Conservation (phyloP, 345 rosid genomes). For the Eucalyptus regnans region DNA sequence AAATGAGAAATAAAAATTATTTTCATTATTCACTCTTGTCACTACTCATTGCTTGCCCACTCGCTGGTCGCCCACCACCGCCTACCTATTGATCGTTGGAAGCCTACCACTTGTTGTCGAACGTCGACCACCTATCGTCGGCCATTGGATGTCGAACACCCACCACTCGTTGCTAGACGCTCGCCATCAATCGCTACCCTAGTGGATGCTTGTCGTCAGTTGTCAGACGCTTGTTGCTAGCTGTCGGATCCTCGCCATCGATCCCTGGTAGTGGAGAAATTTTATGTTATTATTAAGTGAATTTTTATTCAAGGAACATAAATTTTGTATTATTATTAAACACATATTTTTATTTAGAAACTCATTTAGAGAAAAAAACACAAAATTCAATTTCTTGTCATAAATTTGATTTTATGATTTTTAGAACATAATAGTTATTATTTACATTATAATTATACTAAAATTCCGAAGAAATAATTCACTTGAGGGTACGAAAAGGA, state of each 20-base stretch:
- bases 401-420: no score
- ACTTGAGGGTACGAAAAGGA: background rate
- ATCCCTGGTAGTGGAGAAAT: no score
- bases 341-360: fast-evolving
- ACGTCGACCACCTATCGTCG: fast-evolving
- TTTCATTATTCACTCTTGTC: fast-evolving
- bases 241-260: fast-evolving
- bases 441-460: background rate
- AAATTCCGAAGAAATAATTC: background rate
- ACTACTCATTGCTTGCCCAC: fast-evolving
- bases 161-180: no score
- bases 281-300: fast-evolving
- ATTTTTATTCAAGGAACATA: no score
- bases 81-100: fast-evolving
- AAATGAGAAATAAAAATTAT: no score
- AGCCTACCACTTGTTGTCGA: no score
- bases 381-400: no score
- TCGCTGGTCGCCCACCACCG: fast-evolving
- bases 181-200: fast-evolving
- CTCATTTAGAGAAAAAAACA: fast-evolving
- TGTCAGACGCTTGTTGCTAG: fast-evolving
- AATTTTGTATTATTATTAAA: no score
- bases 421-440: no score
- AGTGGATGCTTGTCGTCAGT: fast-evolving
- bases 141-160: no score